Evolutionary conservation across 176 grass and related monocot genomes (phyloP), one percentile per base, ranked within the genome.

Genomic region (Otatea glauca): DNA sequence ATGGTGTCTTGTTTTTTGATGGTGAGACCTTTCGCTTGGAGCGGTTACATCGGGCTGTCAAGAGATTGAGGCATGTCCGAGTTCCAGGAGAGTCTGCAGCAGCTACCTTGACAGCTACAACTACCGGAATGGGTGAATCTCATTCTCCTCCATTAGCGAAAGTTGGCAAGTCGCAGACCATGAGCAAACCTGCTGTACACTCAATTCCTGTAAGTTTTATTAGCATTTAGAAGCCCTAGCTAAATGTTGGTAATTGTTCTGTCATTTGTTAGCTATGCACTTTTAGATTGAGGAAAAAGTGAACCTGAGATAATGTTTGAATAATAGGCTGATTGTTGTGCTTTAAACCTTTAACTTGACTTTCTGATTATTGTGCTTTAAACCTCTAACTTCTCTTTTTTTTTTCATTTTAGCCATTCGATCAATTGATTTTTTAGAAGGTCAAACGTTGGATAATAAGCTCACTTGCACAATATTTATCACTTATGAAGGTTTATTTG

Each of bases 1-100:
- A 96, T 81, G 96, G 87, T 32, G 93, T 96, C 60, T 87, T 99
- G 41, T 99, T 99, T 86, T 99, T 99, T 86, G 88, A 99, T 38
- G 93, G 96, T 42, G 90, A 89, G 66, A 88, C 77, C 13, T 99
- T 99, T 89, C 86, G 88, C 37, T 83, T 99, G 12, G 96, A 99
- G 71, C 87, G 92, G 64, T 90, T 99, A 68, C 89, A 99, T 83
- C 83, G 91, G 9, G 91, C 96, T 70, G 92, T 99, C 67, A 99
- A 99, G 81, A 92, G 91, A 72, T 81, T 99, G 65, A 99, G 94
- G 68, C 93, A 99, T 85, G 89, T 92, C 67, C 93, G 96, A 24
- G 39, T 89, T 71, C 96, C 90, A 1, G 93, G 93, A 54, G 96
- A 99, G 72, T 93, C 91, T 71, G 84, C 88, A 55, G 77, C 88